Conservation (phyloP, 2,329 filamentous ascomycete genomes). For the Gnomoniopsis sp. region DNA sequence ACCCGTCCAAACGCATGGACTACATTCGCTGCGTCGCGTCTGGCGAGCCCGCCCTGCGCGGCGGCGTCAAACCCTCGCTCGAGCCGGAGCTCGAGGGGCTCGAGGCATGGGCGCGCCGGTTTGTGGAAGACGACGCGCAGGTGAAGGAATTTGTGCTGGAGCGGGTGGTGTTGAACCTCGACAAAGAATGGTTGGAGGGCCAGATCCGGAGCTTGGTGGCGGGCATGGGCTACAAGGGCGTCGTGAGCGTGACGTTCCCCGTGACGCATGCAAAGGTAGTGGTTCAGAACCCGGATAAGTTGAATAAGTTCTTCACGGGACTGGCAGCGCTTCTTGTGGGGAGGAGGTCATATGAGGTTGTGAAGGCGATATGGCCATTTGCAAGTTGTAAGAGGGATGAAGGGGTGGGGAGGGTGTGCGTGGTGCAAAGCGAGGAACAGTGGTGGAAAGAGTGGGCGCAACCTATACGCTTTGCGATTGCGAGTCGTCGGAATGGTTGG, state of each 20-base stretch:
- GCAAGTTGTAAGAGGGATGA: conserved; percentile 46
- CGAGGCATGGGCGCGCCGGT: conserved; percentile 47
- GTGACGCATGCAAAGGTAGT: conserved; percentile 47
- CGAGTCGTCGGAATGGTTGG: conserved; percentile 37
- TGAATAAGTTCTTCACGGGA: conserved; percentile 52
- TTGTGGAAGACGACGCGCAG: conserved; percentile 40
- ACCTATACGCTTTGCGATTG: conserved; percentile 37
- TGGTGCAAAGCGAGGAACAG: conserved; percentile 53
- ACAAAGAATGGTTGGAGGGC: conserved; percentile 52
- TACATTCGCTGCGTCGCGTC: conserved; percentile 49
- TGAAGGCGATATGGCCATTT: conserved; percentile 56
- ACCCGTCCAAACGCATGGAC: conserved; percentile 41
- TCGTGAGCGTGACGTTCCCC: conserved; percentile 46
- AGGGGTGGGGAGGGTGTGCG: conserved; percentile 32
- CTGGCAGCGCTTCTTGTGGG: conserved; percentile 50
- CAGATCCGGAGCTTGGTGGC: conserved; percentile 50
- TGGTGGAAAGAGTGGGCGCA: conserved; percentile 55
- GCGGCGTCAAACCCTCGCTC: conserved; percentile 38
- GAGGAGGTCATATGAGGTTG: conserved; percentile 52
- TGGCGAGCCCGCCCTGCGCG: conserved; percentile 49
- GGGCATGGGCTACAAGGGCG: conserved; percentile 46
- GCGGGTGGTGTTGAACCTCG: conserved; percentile 51
- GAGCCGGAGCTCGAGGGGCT: conserved; percentile 39
- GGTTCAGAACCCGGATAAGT: conserved; percentile 48
- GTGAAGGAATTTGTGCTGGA: conserved; percentile 50